Evolutionary conservation across 352 stramenopile genomes (phyloP).

Genomic region (Salisapilia sapeloensis): DNA sequence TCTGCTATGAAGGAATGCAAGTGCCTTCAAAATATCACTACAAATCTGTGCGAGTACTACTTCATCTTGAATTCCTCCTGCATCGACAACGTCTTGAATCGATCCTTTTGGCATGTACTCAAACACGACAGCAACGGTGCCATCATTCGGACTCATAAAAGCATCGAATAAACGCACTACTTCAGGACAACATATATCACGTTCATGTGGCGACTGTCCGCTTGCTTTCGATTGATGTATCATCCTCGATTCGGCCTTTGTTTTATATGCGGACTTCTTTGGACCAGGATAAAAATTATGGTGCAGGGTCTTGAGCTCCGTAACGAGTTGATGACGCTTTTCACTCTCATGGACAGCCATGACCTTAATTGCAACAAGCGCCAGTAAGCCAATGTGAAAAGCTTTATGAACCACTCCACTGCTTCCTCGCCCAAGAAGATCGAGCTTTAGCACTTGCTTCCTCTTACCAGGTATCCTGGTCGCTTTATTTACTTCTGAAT

Average conservation of each 20-base stretch:
- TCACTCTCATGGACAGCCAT: constrained; percentile 83
- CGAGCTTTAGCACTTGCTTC: constrained; percentile 73
- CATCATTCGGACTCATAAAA: constrained; percentile 85
- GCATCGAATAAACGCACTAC: constrained; percentile 88
- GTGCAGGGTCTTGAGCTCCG: constrained; percentile 73
- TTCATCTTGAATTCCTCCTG: constrained; percentile 73
- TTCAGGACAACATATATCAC: too few relatives aligned
- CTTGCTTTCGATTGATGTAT: constrained; percentile 4
- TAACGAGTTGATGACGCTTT: constrained; percentile 76
- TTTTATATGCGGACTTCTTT: constrained; percentile 23
- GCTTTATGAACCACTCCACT: constrained; percentile 82
- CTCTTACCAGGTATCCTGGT: constrained; percentile 3
- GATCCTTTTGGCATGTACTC: constrained; percentile 93
- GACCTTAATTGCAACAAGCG: constrained; percentile 83
- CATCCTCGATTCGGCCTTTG: constrained; percentile 10
- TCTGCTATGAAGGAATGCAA: constrained; percentile 81
- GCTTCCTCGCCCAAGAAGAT: constrained; percentile 60
- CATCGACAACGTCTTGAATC: constrained; percentile 86
- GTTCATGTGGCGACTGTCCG: background rate
- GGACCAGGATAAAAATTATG: too few relatives aligned
- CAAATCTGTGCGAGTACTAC: constrained; percentile 82
- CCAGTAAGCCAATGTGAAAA: constrained; percentile 75
- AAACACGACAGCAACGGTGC: constrained; percentile 87
- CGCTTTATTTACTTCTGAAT: background rate
- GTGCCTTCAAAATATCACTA: constrained; percentile 67